These are phyloP conservation scores for Suillus tomentosus DNA, from an alignment of 768 basidiomycete species.

Conservation along the genomic window DNA sequence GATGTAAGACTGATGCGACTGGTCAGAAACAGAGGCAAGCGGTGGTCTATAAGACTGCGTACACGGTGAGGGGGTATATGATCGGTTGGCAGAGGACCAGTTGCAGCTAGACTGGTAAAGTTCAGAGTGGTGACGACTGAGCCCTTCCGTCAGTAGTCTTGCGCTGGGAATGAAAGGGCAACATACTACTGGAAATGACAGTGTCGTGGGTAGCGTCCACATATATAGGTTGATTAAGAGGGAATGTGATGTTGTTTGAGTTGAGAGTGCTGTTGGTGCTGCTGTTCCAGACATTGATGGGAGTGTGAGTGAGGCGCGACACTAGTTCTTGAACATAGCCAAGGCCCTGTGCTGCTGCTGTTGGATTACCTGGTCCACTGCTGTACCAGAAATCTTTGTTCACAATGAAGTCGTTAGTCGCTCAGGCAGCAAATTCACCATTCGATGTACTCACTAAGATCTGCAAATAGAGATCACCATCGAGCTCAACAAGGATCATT, in stretches of 20 bases:
- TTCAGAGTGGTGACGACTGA: slow-evolving; percentile 47
- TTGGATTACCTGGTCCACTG: slow-evolving; percentile 45
- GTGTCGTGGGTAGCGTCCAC: slow-evolving; percentile 51
- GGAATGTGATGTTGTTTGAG: slow-evolving; percentile 38
- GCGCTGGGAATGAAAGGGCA: not conserved
- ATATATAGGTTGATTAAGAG: slow-evolving; percentile 40
- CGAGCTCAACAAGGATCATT: no score
- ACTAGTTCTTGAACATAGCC: slow-evolving; percentile 48
- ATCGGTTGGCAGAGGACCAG: slow-evolving; percentile 42
- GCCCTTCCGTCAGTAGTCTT: not conserved
- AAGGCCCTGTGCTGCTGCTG: slow-evolving; percentile 39
- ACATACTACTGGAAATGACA: slow-evolving; percentile 40
- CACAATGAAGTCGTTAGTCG: not conserved
- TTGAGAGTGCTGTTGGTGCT: slow-evolving; percentile 50
- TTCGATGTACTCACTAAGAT: slow-evolving; percentile 3
- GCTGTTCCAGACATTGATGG: slow-evolving; percentile 42
- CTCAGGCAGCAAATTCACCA: slow-evolving; percentile 19
- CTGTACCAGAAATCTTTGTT: slow-evolving; percentile 35
- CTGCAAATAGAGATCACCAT: not conserved
- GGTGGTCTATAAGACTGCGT: not conserved
- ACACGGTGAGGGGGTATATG: slow-evolving; percentile 38
- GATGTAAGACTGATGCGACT: slow-evolving; percentile 36
- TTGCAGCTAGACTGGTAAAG: slow-evolving; percentile 41
- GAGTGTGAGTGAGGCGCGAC: slow-evolving; percentile 42
- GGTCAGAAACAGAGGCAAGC: not conserved